phyloP scores from a whole-genome alignment of 108 stramenopile genomes.

The Pseudonitzschia delicatissima region DNA sequence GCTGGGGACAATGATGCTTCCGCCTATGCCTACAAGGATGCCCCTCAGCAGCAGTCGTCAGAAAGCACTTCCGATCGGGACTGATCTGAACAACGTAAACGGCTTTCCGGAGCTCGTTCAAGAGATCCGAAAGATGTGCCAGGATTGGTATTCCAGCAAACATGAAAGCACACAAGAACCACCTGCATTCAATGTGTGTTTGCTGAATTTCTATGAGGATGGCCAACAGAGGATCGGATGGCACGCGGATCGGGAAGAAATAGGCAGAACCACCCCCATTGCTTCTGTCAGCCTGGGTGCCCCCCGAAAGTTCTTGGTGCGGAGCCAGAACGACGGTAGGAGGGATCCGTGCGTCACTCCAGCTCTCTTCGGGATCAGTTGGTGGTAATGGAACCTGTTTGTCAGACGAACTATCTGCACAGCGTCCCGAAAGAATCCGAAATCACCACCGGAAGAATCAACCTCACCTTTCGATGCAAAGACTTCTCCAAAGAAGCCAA shows the following conservation, averaged over 20 bases:
- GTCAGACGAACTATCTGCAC: conserved; percentile 59
- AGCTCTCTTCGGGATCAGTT: conserved; percentile 39
- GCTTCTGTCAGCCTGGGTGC: conserved; percentile 60
- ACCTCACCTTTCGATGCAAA: conserved; percentile 73
- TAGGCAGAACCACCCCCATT: conserved; percentile 63
- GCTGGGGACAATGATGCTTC: conserved; percentile 11
- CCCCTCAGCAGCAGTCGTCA: conserved; percentile 12
- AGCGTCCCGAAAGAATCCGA: conserved; percentile 47
- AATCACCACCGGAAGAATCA: conserved; percentile 56
- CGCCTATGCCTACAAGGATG: conserved; percentile 49
- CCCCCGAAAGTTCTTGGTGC: conserved; percentile 48
- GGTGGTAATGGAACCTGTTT: conserved; percentile 64
- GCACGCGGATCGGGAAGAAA: conserved; percentile 75
- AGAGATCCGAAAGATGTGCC: conserved; percentile 28
- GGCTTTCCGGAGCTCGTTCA: conserved; percentile 28
- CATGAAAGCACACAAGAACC: conserved; percentile 16
- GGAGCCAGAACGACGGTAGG: conserved; percentile 51
- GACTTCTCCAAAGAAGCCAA: conserved; percentile 9
- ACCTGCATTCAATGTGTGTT: conserved; percentile 59
- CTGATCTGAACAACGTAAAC: neutral
- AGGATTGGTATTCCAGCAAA: conserved; percentile 58
- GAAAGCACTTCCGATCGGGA: neutral
- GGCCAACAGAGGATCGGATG: conserved; percentile 65
- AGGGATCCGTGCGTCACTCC: conserved; percentile 41
- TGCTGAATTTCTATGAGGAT: conserved; percentile 68